Conservation (phyloP, 1,284 basidiomycete genomes). For the Tranzscheliella williamsii region DNA sequence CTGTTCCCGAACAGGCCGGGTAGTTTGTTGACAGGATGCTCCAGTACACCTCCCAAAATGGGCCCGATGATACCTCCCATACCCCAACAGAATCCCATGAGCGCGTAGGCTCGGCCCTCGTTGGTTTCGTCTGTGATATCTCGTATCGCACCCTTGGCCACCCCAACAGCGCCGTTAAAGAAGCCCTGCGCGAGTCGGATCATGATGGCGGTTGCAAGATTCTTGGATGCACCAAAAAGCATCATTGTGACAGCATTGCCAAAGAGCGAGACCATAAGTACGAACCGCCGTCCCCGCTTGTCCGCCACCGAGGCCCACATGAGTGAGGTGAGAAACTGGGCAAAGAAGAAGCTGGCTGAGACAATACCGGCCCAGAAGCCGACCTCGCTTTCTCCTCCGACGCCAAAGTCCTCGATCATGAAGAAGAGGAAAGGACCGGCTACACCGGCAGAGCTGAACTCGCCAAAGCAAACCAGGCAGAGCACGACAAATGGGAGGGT, state of each 20-base stretch:
- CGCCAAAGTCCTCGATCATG: conserved; percentile 56
- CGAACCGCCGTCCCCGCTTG: conserved; percentile 81
- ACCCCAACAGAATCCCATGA: conserved; percentile 94
- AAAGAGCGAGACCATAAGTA: conserved; percentile 80
- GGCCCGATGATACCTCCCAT: conserved; percentile 78
- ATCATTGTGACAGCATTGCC: conserved; percentile 78
- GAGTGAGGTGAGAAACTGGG: conserved; percentile 78
- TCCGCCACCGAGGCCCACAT: conserved; percentile 91
- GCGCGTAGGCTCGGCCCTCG: conserved; percentile 89
- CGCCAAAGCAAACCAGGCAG: conserved; percentile 58
- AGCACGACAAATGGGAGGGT: conserved; percentile 56
- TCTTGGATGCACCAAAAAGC: conserved; percentile 79
- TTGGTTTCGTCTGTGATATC: conserved; percentile 87
- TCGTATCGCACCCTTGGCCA: conserved; percentile 79
- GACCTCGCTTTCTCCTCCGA: conserved; percentile 55
- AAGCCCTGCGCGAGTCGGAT: conserved; percentile 91
- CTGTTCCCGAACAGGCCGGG: conserved; percentile 69
- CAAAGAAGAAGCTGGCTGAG: conserved; percentile 60
- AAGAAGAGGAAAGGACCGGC: conserved; percentile 60
- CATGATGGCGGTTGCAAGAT: conserved; percentile 71
- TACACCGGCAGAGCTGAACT: conserved; percentile 74
- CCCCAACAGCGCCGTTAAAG: conserved; percentile 91
- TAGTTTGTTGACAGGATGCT: conserved; percentile 77
- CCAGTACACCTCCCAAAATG: conserved; percentile 70
- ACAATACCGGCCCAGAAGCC: conserved; percentile 60